phyloP scores from a whole-genome alignment of 2,329 filamentous ascomycete genomes.

The Colletotrichum scovillei region DNA sequence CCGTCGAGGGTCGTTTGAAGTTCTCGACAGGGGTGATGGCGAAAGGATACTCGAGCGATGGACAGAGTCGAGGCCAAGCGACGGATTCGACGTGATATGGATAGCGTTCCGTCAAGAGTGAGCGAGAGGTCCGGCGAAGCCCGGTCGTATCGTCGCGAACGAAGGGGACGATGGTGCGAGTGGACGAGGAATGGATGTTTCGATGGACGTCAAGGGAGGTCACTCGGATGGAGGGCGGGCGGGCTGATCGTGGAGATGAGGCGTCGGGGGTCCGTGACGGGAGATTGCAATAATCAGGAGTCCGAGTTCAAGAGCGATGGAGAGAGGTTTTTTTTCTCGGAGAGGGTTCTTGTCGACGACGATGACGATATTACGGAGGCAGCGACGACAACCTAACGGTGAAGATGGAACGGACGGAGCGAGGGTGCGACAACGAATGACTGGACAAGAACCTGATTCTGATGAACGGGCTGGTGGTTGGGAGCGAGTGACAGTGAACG shows the following conservation, averaged over 20 bases:
- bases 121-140: not conserved
- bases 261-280: slow-evolving; percentile 7
- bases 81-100: not conserved
- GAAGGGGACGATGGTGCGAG: slow-evolving; percentile 9
- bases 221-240: not conserved
- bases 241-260: slow-evolving; percentile 8
- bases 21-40: slow-evolving; percentile 1
- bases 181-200: slow-evolving; percentile 5
- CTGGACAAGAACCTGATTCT: slow-evolving; percentile 11
- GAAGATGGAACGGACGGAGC: slow-evolving; percentile 28
- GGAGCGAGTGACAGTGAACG: slow-evolving; percentile 32
- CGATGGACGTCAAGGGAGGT: slow-evolving; percentile 11
- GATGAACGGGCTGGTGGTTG: not conserved
- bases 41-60: slow-evolving; percentile 5
- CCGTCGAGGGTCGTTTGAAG: not conserved
- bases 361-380: slow-evolving; percentile 3
- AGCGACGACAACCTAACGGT: not conserved
- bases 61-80: not conserved
- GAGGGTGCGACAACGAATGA: slow-evolving; percentile 33
- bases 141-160: not conserved
- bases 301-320: slow-evolving; percentile 9
- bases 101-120: not conserved
- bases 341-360: not conserved
- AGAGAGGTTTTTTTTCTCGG: not conserved
- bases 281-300: not conserved